Base-by-base conservation (phyloP, 2,329 filamentous ascomycete species). In the Trichophyton rubrum region DNA sequence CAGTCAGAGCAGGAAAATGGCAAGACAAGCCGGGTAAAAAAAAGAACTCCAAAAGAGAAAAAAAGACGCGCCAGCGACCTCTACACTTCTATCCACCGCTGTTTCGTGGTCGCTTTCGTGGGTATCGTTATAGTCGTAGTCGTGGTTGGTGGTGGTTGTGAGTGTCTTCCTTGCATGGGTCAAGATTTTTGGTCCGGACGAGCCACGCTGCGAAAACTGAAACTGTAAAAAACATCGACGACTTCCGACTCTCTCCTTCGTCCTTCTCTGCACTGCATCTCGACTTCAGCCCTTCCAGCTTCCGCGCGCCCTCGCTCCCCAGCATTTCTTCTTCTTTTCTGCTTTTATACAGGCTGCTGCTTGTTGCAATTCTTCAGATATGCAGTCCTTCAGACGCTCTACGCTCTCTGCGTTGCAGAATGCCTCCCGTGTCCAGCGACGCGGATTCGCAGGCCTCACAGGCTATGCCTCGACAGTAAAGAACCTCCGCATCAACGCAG, bases 401-500 rank as follows among this genome's bases (percentile, higher is more conserved):
- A 77, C 84, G 77, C 82, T 81, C 79, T 85, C 82, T 79, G 85
- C 80, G 78, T 77, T 86, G 79, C 82, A 81, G 68, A 79, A 82
- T 78, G 77, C 83, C 80, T 79, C 85, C 67, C 66, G 68, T 62
- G 64, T 68, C 40, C 64, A 65, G 77, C 83, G 84, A 74, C 86
- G 90, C 75, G 77, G 80, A 68, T 95, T 95, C 80, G 81, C 81
- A 64, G 55, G 55, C 33, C 55, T 57, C 22, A 83, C 85, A 67
- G 83, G 84, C 64, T 92, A 92, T 75, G 77, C 85, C 68, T 75
- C 83, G 70, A 92, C 88, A 62, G 80, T 86, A 73, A 79, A 86
- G 71, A 97, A 97, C 82, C 84, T 97, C 71, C 88, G 90, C 78
- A 91, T 97, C 81, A 96, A 90, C 77, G 74, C 80, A 74, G 86